phyloP scores from a whole-genome alignment of 1,284 basidiomycete genomes.

The Austroboletus novae-zelandiae region DNA sequence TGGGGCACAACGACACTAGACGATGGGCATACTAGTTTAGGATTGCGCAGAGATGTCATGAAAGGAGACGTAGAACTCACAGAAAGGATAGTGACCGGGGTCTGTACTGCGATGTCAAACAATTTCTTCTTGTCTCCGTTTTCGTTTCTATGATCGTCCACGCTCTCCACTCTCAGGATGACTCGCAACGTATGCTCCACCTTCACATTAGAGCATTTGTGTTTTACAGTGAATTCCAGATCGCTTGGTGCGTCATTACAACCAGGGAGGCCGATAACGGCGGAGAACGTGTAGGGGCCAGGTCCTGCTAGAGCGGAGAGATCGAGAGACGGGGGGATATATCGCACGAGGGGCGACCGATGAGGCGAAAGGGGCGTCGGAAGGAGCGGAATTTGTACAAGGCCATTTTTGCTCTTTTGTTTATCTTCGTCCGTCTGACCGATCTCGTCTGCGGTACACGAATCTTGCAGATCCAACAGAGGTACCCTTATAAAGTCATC shows the following conservation, averaged over 20 bases:
- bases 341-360: conserved; percentile 25
- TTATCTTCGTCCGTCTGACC: conserved; percentile 67
- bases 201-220: conserved; percentile 73
- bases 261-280: conserved; percentile 53
- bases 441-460: conserved; percentile 35
- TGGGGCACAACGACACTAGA: conserved; percentile 72
- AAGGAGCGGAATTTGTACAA: conserved; percentile 64
- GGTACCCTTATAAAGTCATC: conserved; percentile 11
- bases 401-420: conserved; percentile 25
- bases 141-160: conserved; percentile 32
- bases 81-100: conserved; percentile 77
- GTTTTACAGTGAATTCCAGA: conserved; percentile 82
- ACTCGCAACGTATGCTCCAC: conserved; percentile 83
- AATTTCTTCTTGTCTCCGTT: conserved; percentile 58
- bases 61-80: conserved; percentile 37
- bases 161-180: conserved; percentile 77
- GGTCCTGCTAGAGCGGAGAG: conserved; percentile 59
- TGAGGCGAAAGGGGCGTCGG: conserved; percentile 30
- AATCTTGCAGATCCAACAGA: conserved; percentile 22
- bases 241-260: conserved; percentile 37
- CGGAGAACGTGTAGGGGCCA: conserved; percentile 67
- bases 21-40: neutral
- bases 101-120: conserved; percentile 91
- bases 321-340: conserved; percentile 31
- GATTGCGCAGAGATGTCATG: neutral